Percentiles rank a stretch among this genome's conserved stretches.
phyloP scores from a whole-genome alignment of 163 green algal species.

The Coccomyxa subellipsoidea region DNA sequence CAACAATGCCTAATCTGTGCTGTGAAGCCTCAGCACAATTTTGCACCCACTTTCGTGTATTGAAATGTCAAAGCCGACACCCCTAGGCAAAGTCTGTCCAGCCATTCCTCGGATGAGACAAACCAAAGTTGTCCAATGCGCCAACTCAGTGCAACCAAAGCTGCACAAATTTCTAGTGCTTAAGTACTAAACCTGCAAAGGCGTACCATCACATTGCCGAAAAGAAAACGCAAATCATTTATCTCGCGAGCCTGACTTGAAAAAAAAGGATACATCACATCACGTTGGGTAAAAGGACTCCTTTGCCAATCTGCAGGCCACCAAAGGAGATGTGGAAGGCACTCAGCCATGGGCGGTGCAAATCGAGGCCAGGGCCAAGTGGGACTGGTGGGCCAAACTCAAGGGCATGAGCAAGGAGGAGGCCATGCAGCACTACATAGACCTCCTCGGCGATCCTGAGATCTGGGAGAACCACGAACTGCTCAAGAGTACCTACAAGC shows the following conservation, averaged over 20 bases:
- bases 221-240: neutral
- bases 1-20: neutral
- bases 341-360: slow-evolving; percentile 58
- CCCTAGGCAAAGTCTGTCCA: neutral
- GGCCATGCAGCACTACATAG: slow-evolving; percentile 69
- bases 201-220: neutral
- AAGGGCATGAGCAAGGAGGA: slow-evolving; percentile 73
- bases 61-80: too few species aligned
- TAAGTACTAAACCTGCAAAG: neutral
- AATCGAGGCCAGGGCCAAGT: slow-evolving; percentile 69
- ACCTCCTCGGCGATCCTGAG: slow-evolving; percentile 53
- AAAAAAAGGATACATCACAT: too few species aligned
- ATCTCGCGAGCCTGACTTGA: neutral
- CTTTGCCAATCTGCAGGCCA: slow-evolving; percentile 59
- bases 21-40: too few species aligned
- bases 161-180: neutral
- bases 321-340: slow-evolving; percentile 59
- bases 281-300: too few species aligned
- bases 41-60: too few species aligned
- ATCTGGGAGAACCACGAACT: slow-evolving; percentile 56
- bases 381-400: slow-evolving; percentile 66
- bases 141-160: neutral
- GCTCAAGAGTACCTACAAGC: slow-evolving; percentile 26
- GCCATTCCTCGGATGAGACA: neutral
- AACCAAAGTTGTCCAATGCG: neutral